Percentiles rank a stretch among this genome's conserved stretches.
Conservation (phyloP, 2,329 filamentous ascomycete genomes). For the Rhynchosporium secalis region DNA sequence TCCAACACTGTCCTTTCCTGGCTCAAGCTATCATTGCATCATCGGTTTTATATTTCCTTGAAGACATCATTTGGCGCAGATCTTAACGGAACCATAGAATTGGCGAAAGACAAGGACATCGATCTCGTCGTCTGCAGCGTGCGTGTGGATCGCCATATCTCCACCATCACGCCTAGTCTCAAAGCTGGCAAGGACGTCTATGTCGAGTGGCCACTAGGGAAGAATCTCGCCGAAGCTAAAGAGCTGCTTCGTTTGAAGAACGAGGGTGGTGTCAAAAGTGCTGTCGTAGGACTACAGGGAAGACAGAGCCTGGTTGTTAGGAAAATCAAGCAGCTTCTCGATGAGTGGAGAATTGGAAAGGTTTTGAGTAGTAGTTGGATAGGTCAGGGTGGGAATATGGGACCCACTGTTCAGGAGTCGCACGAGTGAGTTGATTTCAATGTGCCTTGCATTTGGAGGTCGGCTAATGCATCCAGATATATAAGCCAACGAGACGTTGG, state of each 20-base stretch:
- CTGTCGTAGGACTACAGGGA: slow-evolving; percentile 54
- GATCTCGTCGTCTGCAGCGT: slow-evolving; percentile 51
- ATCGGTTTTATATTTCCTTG: neutral
- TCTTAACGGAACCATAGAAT: slow-evolving; percentile 28
- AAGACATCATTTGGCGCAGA: neutral
- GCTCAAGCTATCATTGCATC: neutral
- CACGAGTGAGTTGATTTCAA: slow-evolving; percentile 43
- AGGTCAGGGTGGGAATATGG: slow-evolving; percentile 14
- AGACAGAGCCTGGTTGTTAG: slow-evolving; percentile 45
- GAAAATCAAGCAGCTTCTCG: slow-evolving; percentile 44
- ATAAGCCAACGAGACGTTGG: slow-evolving; percentile 43
- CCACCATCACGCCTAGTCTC: slow-evolving; percentile 45
- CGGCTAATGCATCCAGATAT: neutral
- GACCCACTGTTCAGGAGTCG: slow-evolving; percentile 24
- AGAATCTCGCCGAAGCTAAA: slow-evolving; percentile 45
- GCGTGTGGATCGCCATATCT: slow-evolving; percentile 47
- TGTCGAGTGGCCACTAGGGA: slow-evolving; percentile 51
- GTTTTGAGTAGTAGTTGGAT: slow-evolving; percentile 46
- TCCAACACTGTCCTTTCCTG: neutral
- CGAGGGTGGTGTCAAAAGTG: slow-evolving; percentile 41
- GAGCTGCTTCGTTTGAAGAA: slow-evolving; percentile 47
- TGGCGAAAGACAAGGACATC: slow-evolving; percentile 49
- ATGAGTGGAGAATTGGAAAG: slow-evolving; percentile 49
- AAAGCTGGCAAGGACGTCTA: slow-evolving; percentile 50
- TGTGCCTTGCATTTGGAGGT: neutral